phyloP scores from a whole-genome alignment of 441 rosid genomes.

The Pelargonium citronellum region DNA sequence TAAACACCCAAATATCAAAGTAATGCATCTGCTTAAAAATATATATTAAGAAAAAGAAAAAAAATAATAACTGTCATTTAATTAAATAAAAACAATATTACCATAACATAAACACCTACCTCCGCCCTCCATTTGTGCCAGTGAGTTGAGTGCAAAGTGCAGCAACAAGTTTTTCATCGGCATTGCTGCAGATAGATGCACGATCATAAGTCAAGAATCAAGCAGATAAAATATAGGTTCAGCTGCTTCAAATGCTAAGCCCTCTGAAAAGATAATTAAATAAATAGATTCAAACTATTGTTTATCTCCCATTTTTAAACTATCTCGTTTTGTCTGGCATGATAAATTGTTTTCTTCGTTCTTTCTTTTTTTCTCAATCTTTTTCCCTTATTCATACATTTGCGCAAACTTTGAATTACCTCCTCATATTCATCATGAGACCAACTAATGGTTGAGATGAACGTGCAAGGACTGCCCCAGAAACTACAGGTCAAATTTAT shows the following conservation, averaged over 20 bases:
- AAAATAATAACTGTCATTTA: not conserved
- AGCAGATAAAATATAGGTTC: constrained; percentile 8
- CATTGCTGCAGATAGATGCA: constrained; percentile 49
- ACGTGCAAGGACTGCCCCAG: constrained; percentile 96
- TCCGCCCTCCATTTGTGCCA: constrained; percentile 42
- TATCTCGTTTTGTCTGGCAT: not conserved
- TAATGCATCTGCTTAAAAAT: not conserved
- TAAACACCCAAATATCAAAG: not conserved
- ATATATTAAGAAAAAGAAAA: not conserved
- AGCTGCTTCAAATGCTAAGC: constrained; percentile 11
- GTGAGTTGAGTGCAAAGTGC: constrained; percentile 68
- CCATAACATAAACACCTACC: constrained; percentile 36
- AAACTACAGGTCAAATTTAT: constrained; percentile 34
- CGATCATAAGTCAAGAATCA: not conserved
- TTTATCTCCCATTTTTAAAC: not conserved
- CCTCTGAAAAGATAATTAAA: not conserved
- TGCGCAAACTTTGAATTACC: constrained; percentile 40
- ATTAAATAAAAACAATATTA: constrained; percentile 6
- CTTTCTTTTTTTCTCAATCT: not conserved
- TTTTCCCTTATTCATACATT: constrained; percentile 1
- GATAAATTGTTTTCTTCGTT: not conserved
- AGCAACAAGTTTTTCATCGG: constrained; percentile 94
- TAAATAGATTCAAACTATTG: too few relatives aligned
- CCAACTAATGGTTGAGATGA: constrained; percentile 98
- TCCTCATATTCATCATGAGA: constrained; percentile 96